phyloP scores from a whole-genome alignment of 2,329 filamentous ascomycete species.

The Trichoderma simmonsii region DNA sequence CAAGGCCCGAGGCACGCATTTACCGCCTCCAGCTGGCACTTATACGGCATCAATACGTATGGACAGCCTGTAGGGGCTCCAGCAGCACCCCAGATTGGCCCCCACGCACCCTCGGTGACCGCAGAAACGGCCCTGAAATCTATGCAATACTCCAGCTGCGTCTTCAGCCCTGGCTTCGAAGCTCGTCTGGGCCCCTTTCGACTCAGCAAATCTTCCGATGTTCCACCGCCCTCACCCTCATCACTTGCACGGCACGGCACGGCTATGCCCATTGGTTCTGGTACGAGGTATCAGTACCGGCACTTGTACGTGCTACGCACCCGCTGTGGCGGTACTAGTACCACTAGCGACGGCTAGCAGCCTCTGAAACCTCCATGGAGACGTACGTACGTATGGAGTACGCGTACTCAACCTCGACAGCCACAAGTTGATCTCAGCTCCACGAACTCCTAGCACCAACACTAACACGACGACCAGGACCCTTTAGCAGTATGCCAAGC shows the following conservation, averaged over 20 bases:
- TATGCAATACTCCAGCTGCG: background rate
- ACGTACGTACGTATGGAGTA: background rate
- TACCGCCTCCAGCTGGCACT: background rate
- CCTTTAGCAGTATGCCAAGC: background rate
- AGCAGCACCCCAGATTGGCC: constrained; percentile 8
- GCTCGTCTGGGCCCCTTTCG: background rate
- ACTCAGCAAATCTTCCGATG: background rate
- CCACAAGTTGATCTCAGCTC: background rate
- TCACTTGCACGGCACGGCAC: background rate
- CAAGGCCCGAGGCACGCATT: background rate
- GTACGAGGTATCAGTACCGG: background rate
- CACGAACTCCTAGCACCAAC: background rate
- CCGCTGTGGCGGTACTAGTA: background rate
- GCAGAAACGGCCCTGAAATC: background rate
- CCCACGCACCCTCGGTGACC: background rate
- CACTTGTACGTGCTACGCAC: background rate
- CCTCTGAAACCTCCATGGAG: background rate
- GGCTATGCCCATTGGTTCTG: background rate
- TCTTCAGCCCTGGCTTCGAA: constrained; percentile 10
- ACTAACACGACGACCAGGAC: background rate
- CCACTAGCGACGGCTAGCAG: background rate
- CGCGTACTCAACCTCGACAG: background rate
- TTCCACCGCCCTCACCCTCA: background rate
- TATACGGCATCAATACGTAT: background rate
- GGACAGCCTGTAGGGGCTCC: background rate